Evolutionary conservation across 179 eudicot species (phyloP).

Genomic region (Drosera spatulata): DNA sequence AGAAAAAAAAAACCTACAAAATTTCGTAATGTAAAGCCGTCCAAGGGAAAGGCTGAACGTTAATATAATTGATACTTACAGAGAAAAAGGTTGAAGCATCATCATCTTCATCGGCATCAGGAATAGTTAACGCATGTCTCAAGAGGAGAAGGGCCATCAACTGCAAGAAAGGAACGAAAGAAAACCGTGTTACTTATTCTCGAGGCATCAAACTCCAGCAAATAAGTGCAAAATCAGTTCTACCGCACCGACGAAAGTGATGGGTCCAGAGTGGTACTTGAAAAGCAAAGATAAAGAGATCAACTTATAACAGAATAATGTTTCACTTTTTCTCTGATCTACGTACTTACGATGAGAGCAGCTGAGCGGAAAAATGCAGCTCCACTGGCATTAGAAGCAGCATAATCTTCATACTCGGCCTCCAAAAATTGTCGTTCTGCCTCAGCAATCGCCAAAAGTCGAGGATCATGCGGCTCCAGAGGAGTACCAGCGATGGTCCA

Average conservation of each 20-base stretch:
- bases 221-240: too few relatives aligned
- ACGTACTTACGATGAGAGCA: conserved; percentile 65
- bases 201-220: too few relatives aligned
- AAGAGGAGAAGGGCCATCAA: conserved; percentile 83
- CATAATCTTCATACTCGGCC: conserved; percentile 82
- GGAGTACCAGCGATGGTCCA: conserved; percentile 89
- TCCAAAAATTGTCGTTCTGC: conserved; percentile 81
- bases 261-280: too few relatives aligned
- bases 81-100: conserved; percentile 71
- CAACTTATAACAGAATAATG: too few relatives aligned
- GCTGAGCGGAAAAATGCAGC: conserved; percentile 90
- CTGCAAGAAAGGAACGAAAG: conserved; percentile 26
- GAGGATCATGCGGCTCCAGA: conserved; percentile 74
- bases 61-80: conserved; percentile 27
- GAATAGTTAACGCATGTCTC: conserved; percentile 63
- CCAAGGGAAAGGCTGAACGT: not conserved
- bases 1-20: not conserved
- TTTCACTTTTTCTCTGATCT: too few relatives aligned
- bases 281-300: too few relatives aligned
- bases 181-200: too few relatives aligned
- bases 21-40: too few relatives aligned
- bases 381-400: conserved; percentile 68
- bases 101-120: conserved; percentile 48
- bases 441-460: conserved; percentile 73
- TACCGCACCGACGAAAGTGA: too few relatives aligned